Evolutionary conservation across 2,329 filamentous ascomycete genomes (phyloP).

Genomic region (Ascosphaera acerosa): DNA sequence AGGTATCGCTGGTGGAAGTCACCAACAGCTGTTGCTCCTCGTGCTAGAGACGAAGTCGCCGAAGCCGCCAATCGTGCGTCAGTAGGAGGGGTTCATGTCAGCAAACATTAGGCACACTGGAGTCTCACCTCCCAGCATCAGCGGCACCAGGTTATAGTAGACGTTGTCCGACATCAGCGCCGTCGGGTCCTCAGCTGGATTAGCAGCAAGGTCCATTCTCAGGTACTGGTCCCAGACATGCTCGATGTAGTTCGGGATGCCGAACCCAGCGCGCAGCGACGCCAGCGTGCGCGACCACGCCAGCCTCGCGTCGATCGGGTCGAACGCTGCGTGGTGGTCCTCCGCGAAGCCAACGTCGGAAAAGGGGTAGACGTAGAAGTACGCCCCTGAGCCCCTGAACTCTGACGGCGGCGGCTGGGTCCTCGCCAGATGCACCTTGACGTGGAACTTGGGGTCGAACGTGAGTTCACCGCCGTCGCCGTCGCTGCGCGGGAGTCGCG

Average conservation of each 20-base stretch:
- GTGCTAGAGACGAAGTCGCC: too few species aligned
- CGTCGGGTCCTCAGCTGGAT: conserved; percentile 15
- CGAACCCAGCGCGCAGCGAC: conserved; percentile 34
- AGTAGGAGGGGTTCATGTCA: too few species aligned
- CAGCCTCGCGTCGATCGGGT: conserved; percentile 35
- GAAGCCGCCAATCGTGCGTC: too few species aligned
- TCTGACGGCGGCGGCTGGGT: conserved; percentile 16
- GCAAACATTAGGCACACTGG: too few species aligned
- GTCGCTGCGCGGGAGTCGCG: conserved; percentile 26
- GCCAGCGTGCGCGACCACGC: conserved; percentile 43
- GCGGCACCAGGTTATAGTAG: conserved; percentile 11
- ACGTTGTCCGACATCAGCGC: conserved; percentile 8
- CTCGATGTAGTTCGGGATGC: conserved; percentile 12
- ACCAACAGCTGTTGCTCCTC: too few species aligned
- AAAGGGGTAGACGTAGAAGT: conserved; percentile 28
- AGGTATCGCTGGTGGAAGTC: conserved; percentile 33
- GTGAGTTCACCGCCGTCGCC: conserved; percentile 3
- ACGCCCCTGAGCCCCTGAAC: conserved; percentile 8
- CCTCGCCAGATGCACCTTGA: conserved; percentile 33
- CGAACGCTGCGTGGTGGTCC: conserved; percentile 40
- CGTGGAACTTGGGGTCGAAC: conserved; percentile 16
- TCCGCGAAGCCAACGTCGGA: conserved; percentile 44
- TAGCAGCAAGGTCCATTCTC: conserved; percentile 6
- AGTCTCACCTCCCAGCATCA: conserved; percentile 14
- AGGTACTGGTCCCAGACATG: conserved; percentile 11